Evolutionary conservation across 176 grass and related monocot genomes (phyloP), one percentile per base, ranked within the genome.

Genomic region (Musa schizocarpa): DNA sequence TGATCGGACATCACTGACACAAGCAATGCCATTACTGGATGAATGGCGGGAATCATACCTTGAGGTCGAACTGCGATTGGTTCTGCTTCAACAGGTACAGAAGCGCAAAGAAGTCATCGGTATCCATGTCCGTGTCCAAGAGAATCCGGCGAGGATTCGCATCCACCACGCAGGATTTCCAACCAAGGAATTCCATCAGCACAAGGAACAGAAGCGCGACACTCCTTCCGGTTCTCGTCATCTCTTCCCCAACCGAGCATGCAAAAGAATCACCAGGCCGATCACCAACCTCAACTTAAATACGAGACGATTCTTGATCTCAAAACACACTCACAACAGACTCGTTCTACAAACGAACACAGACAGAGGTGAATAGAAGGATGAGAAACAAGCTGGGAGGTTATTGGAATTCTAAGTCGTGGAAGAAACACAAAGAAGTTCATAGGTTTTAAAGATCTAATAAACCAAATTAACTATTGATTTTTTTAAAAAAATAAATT

Each of bases 51-150:
- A 69, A 68, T 65, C 66, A 24, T 23, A 90, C 92, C 88, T 96
- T 70, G 86, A 96, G 81, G 21, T 91, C 88, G 52, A 96, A 89
- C 84, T 91, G 83, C 13, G 88, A 88, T 14, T 63, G 82, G 61
- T 91, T 86, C 48, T 98, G 94, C 77, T 93, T 98, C n/a, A 98
- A 78, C 67, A 97, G 8, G 82, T 98, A 98, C 10, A 93, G 70
- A 62, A 98, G 80, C 34, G 86, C 94, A 1, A 97, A 74, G 70
- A 97, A 9, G 70, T 97, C 94, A 48, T 97, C 94, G 2, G 85
- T 89, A 72, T 92, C 92, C 55, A 84, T 75, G 65, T 96, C 92
- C 11, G 92, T 87, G 71, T 92, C 89, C 71, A 96, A 3, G 69
- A 88, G 86, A 55, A 96, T 92, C 65, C 87, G 76, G 48, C 74